These are phyloP conservation scores for Fusarium chlamydosporum DNA, from an alignment of 2,329 filamentous ascomycete species.

Conservation along the genomic window DNA sequence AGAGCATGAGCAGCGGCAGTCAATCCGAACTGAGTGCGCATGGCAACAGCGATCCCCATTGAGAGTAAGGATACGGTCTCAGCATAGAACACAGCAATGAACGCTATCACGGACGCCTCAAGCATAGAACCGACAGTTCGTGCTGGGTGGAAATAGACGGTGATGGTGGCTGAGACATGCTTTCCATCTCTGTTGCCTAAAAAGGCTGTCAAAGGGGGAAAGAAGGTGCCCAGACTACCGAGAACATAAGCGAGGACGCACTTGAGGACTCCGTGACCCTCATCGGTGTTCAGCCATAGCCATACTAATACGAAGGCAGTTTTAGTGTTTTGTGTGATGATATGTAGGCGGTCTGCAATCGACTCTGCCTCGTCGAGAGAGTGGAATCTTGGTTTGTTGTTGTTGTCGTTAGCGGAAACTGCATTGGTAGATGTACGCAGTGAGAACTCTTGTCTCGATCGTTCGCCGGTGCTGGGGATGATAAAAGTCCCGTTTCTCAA, in stretches of 20 bases:
- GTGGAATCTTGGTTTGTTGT: slow-evolving; percentile 37
- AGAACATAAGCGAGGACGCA: slow-evolving; percentile 91
- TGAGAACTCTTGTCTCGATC: slow-evolving; percentile 83
- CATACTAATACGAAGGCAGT: slow-evolving; percentile 68
- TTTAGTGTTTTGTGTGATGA: slow-evolving; percentile 57
- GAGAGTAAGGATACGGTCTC: slow-evolving; percentile 80
- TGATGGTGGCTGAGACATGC: slow-evolving; percentile 92
- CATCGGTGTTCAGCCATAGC: slow-evolving; percentile 72
- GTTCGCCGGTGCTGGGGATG: slow-evolving; percentile 86
- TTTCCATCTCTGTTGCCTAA: slow-evolving; percentile 91
- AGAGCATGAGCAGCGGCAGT: slow-evolving; percentile 81
- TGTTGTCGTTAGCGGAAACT: slow-evolving; percentile 30
- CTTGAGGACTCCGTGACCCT: slow-evolving; percentile 86
- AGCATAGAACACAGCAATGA: slow-evolving; percentile 81
- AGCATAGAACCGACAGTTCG: slow-evolving; percentile 90
- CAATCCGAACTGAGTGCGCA: slow-evolving; percentile 75
- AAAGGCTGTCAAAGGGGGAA: slow-evolving; percentile 77
- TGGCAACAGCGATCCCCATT: slow-evolving; percentile 89
- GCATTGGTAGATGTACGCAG: slow-evolving; percentile 68
- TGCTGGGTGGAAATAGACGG: slow-evolving; percentile 94
- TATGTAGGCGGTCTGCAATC: slow-evolving; percentile 54
- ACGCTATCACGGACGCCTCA: slow-evolving; percentile 82
- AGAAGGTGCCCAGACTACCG: slow-evolving; percentile 88
- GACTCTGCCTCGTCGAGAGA: slow-evolving; percentile 51
- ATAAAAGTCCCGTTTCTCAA: slow-evolving; percentile 89